phyloP scores from a whole-genome alignment of 2,329 filamentous ascomycete genomes.

The Sarocladium strictum region DNA sequence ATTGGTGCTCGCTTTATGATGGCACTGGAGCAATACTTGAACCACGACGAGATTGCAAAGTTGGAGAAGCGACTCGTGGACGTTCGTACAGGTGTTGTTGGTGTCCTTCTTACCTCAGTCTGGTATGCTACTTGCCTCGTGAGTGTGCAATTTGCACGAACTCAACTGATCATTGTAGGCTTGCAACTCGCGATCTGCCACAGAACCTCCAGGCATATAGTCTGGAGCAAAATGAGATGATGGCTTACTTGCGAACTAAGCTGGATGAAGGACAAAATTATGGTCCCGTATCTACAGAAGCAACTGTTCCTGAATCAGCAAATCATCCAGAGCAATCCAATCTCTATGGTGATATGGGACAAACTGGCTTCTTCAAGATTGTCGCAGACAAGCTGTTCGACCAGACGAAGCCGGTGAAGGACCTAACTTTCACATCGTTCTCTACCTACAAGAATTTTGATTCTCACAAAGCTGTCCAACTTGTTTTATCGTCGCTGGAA shows the following conservation, averaged over 20 bases:
- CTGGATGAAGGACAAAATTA: neutral
- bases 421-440: too few species aligned
- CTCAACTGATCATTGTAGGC: neutral
- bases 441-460: neutral
- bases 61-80: neutral
- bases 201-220: neutral
- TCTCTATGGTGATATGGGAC: too few species aligned
- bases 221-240: neutral
- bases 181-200: neutral
- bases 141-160: too few species aligned
- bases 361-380: too few species aligned
- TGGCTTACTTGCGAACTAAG: neutral
- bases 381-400: too few species aligned
- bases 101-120: neutral
- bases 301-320: too few species aligned
- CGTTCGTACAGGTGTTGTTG: neutral
- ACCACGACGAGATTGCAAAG: neutral
- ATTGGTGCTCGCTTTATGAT: neutral
- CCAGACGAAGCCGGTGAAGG: too few species aligned
- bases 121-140: neutral
- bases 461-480: neutral
- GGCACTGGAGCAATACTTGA: neutral
- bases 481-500: neutral
- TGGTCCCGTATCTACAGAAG: too few species aligned
- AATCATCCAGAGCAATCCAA: too few species aligned